Evolutionary conservation across 805 yeast species (phyloP).

Genomic region (Lipomyces chichibuensis): DNA sequence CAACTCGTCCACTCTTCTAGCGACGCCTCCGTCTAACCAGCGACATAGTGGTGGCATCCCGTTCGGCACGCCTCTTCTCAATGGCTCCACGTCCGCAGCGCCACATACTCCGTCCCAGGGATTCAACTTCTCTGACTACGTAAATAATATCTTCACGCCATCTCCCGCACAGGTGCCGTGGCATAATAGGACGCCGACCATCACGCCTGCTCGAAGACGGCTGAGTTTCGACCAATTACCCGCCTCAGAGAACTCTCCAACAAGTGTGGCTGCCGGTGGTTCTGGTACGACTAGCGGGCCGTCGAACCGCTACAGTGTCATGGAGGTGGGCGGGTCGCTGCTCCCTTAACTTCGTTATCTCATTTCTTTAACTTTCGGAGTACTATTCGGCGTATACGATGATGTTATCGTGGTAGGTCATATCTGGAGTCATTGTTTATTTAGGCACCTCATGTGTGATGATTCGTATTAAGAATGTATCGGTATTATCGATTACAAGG

Average conservation of each 20-base stretch:
- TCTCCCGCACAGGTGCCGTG: conserved; percentile 41
- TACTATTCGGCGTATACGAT: not conserved
- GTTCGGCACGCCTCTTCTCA: conserved; percentile 38
- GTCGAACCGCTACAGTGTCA: conserved; percentile 4
- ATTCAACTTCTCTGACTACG: conserved; percentile 81
- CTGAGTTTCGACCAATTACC: conserved; percentile 39
- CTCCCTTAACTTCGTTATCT: conserved; percentile 7
- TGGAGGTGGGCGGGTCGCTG: conserved; percentile 26
- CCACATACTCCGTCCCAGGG: conserved; percentile 47
- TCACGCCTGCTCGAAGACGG: conserved; percentile 30
- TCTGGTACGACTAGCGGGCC: not conserved
- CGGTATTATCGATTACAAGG: not conserved
- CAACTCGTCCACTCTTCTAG: conserved; percentile 10
- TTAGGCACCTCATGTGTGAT: not conserved
- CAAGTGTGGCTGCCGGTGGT: not conserved
- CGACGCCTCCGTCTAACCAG: conserved; percentile 43
- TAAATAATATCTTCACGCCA: conserved; percentile 60
- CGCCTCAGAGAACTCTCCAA: conserved; percentile 1
- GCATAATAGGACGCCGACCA: conserved; percentile 30
- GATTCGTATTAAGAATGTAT: not conserved
- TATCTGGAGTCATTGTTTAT: not conserved
- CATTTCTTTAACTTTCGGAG: not conserved
- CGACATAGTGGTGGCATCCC: not conserved
- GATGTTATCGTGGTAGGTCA: not conserved
- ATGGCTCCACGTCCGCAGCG: conserved; percentile 34